These are phyloP conservation scores for Arxiozyma bovina DNA, from an alignment of 1,139 yeast species.

Conservation along the genomic window DNA sequence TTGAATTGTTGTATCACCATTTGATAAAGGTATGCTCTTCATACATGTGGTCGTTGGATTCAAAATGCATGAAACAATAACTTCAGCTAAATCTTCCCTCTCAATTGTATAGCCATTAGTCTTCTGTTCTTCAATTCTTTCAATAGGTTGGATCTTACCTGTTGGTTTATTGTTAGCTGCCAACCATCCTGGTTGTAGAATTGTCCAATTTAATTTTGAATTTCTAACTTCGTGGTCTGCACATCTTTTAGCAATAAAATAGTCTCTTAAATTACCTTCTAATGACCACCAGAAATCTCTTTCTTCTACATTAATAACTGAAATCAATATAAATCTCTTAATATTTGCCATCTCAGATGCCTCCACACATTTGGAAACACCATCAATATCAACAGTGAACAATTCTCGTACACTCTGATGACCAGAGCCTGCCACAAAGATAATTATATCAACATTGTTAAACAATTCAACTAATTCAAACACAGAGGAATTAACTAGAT, in stretches of 20 bases:
- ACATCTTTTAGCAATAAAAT: conserved; percentile 42
- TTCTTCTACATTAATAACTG: conserved; percentile 45
- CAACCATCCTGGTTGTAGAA: conserved; percentile 40
- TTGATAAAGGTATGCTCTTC: conserved; percentile 25
- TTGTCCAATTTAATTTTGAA: conserved; percentile 40
- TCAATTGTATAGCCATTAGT: conserved; percentile 6
- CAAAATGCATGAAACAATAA: conserved; percentile 13
- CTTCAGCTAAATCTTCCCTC: conserved; percentile 21
- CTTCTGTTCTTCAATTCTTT: conserved; percentile 5
- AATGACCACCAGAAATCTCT: conserved; percentile 35
- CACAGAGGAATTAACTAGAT: conserved; percentile 32
- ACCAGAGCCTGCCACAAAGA: conserved; percentile 55
- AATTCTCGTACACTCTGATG: conserved; percentile 41
- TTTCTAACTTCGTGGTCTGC: conserved; percentile 40
- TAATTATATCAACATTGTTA: conserved; percentile 44
- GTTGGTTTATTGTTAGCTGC: conserved; percentile 34
- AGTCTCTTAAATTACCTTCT: conserved; percentile 23
- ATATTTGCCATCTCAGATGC: conserved; percentile 37
- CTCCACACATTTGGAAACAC: conserved; percentile 49
- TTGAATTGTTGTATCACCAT: conserved; percentile 24
- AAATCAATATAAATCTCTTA: conserved; percentile 38
- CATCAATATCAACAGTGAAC: conserved; percentile 49
- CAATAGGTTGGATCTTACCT: conserved; percentile 30
- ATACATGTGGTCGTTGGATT: conserved; percentile 15
- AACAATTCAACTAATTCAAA: conserved; percentile 33